A percentile compares a stretch with the other conserved stretches of the same genome.
Evolutionary conservation across 2,329 filamentous ascomycete species (phyloP).

Genomic region (Aspergillus texensis): DNA sequence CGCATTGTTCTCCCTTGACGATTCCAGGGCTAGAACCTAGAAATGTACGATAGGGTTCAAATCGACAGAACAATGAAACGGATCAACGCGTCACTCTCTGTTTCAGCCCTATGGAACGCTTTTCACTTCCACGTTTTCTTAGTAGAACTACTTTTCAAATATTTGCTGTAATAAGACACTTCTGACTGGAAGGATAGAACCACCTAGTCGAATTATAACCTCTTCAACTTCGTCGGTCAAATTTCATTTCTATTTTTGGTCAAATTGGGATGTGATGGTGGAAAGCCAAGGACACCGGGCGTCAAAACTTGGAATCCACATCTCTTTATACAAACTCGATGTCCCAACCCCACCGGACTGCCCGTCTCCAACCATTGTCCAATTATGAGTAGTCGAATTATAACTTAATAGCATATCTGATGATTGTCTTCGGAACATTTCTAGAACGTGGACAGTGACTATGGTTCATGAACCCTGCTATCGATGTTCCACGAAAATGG

Average conservation of each 20-base stretch:
- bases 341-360: not conserved
- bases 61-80: not conserved
- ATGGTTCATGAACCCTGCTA: too few species aligned
- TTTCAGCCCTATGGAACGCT: not conserved
- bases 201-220: too few species aligned
- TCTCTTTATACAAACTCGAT: not conserved
- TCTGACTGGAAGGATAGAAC: too few species aligned
- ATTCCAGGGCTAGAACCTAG: not conserved
- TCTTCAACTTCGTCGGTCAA: too few species aligned
- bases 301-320: not conserved
- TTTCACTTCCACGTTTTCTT: not conserved
- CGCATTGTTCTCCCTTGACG: not conserved
- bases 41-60: too few species aligned
- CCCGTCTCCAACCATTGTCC: not conserved
- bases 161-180: too few species aligned
- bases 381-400: not conserved
- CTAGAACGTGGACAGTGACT: too few species aligned
- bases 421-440: not conserved
- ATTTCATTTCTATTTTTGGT: not conserved
- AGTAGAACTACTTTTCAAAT: not conserved
- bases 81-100: not conserved
- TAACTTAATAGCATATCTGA: not conserved
- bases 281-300: not conserved
- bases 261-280: not conserved
- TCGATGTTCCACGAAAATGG: too few species aligned